These are phyloP conservation scores for Epichloe hybrida DNA, from an alignment of 2,329 filamentous ascomycete species.

Conservation along the genomic window DNA sequence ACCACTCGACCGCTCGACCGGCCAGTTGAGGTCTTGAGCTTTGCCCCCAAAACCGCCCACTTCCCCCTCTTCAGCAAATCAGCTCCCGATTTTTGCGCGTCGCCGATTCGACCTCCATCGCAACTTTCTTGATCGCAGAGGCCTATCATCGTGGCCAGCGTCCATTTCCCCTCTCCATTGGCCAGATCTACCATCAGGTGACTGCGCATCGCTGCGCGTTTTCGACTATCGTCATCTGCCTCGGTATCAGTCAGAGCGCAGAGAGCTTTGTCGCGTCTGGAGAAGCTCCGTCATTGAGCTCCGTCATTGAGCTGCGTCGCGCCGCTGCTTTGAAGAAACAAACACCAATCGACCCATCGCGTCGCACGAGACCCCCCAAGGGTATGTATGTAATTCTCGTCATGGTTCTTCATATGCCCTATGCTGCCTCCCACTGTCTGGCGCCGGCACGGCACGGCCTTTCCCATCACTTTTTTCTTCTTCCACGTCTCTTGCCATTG, in stretches of 20 bases:
- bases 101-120: constrained; percentile 19
- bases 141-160: constrained; percentile 39
- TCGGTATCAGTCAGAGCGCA: constrained; percentile 12
- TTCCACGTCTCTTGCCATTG: neutral
- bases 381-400: constrained; percentile 1
- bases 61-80: constrained; percentile 31
- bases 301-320: constrained; percentile 9
- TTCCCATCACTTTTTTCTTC: neutral
- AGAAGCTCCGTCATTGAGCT: constrained; percentile 5
- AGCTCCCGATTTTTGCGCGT: constrained; percentile 27
- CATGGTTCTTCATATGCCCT: neutral
- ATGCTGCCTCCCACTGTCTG: neutral
- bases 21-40: constrained; percentile 1
- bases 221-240: constrained; percentile 11
- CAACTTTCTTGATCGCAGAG: constrained; percentile 26
- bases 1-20: neutral
- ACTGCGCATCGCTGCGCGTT: constrained; percentile 19
- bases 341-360: too few relatives aligned
- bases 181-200: constrained; percentile 36
- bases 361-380: neutral
- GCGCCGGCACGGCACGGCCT: neutral
- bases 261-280: constrained; percentile 8
- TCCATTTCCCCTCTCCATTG: constrained; percentile 32
- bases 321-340: neutral
- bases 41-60: constrained; percentile 10